Evolutionary conservation across 1,139 yeast genomes (phyloP).

Genomic region (Candida gigantensis): DNA sequence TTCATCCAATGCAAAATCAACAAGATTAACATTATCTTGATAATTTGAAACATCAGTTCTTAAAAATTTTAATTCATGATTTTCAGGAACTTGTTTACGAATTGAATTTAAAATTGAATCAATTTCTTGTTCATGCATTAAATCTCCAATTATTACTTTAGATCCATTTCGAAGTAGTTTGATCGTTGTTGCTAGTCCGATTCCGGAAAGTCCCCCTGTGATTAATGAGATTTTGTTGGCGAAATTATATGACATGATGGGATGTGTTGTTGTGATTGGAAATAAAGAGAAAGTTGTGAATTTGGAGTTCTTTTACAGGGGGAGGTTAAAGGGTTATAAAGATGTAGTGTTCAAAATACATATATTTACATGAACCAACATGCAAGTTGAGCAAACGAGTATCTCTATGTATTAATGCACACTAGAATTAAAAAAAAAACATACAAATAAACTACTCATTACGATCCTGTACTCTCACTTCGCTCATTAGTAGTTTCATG

Average conservation of each 20-base stretch:
- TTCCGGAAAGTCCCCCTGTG: conserved; percentile 33
- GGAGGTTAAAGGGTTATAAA: background rate
- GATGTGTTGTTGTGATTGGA: background rate
- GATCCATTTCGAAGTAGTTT: conserved; percentile 22
- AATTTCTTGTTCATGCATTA: conserved; percentile 13
- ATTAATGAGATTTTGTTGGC: conserved; percentile 24
- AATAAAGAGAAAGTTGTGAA: background rate
- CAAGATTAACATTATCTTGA: conserved; percentile 36
- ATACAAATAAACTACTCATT: background rate
- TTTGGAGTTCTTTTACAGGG: background rate
- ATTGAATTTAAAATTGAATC: conserved; percentile 12
- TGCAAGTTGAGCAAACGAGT: too few species aligned
- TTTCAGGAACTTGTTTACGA: conserved; percentile 10
- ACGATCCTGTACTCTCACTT: background rate
- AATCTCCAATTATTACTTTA: conserved; percentile 21
- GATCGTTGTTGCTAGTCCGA: conserved; percentile 24
- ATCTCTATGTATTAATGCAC: too few species aligned
- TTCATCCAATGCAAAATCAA: conserved; percentile 54
- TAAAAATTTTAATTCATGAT: conserved; percentile 13
- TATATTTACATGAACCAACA: background rate
- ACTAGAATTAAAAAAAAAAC: too few species aligned
- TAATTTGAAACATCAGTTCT: conserved; percentile 52
- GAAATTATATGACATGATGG: conserved; percentile 14
- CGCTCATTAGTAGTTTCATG: conserved; percentile 6
- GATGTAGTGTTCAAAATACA: background rate